Evolutionary conservation across 495 filamentous ascomycete genomes (phyloP), one percentile per base, ranked within the genome.

Genomic region (Lasiosphaeria miniovina): DNA sequence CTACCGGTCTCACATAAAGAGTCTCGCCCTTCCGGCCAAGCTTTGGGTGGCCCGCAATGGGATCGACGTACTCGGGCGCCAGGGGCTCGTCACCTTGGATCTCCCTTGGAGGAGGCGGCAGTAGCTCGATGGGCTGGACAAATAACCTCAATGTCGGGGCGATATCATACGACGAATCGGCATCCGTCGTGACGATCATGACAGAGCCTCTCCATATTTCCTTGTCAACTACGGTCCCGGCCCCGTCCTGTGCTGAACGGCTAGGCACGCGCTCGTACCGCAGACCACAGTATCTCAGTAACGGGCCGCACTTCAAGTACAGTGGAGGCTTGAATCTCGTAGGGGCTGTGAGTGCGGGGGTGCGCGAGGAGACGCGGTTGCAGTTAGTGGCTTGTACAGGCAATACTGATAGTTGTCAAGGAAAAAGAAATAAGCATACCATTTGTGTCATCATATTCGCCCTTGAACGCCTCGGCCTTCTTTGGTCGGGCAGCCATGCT

Each of bases 171-270:
- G 86, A 86, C 4, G 92, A 96, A 32, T 87, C 78, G 8, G 83
- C 80, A 66, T 98, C 93, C 40, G 82, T 80, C 0, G 94, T 97
- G 36, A 98, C 91, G 58, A 98, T 94, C 90, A 98, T 89, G 34
- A 98, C 79, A 59, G 85, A 92, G 33, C 94, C 94, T 73, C 91
- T 84, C 94, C 94, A 98, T 32, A 91, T 87, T 59, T 96, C 91
- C 59, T 86, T 82, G 56, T 84, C 81, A 41, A 75, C 60, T 49
- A 73, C 63, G 2, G 74, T 71, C 41, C 65, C 74, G 40, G 74
- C 72, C 43, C 65, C 74, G 40, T 73, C 60, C 56, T 65, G 68
- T 45, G 66, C 66, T 14, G 58, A 68, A 45, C 72, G 69, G 53
- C 56, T 61, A 0, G 61, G 61, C 45, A 70, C 67, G 49, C 66